Base-by-base conservation (phyloP, 208 protist species). In the Trypanosoma platydactyli region DNA sequence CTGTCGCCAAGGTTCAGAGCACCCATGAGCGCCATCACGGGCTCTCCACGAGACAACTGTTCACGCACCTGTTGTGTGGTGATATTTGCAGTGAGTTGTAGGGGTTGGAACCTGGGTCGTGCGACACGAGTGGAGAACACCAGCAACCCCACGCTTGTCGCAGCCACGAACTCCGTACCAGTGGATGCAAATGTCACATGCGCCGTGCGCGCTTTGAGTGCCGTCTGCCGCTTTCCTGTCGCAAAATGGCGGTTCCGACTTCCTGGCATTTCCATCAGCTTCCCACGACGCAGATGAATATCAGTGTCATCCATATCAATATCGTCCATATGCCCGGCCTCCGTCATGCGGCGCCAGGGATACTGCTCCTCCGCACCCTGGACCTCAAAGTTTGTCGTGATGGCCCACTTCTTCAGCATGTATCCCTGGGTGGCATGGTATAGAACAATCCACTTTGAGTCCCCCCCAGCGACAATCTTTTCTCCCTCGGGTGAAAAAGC, bases 361-460 rank as follows among this genome's bases (percentile, higher is more conserved):
- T 89, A 96, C 77, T 96, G 91, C 71, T 96, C 91, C 76, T 96
- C 91, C 20, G 86, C 83, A 11, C 91, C 91, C 35, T 89, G 83
- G 18, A 94, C 77, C 61, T 96, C 88, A 24, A 93, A 76, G 68
- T 96, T 96, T 27, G 80, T 86, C 29, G 91, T 93, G 62, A 96
- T 81, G 53, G 91, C 86, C 88, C 91, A 96, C 79, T 96, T 96
- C 61, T 84, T 77, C 42, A 96, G 71, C 61, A 96, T 83, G 63
- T 91, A 94, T 20, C 91, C 91, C 72, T 96, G 91, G 22, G 73
- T 83, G 27, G 91, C 86, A 66, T 96, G 88, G 70, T 94, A 96
- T 45, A 96, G 66, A 11, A 87, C 86, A 44, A 96, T 65, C 88
- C 91, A 96, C 74, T 93, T 96, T 65, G 79, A 86, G 49, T 96